These are phyloP conservation scores for Thalassiosira profunda DNA, from an alignment of 108 stramenopile genomes.

Conservation along the genomic window DNA sequence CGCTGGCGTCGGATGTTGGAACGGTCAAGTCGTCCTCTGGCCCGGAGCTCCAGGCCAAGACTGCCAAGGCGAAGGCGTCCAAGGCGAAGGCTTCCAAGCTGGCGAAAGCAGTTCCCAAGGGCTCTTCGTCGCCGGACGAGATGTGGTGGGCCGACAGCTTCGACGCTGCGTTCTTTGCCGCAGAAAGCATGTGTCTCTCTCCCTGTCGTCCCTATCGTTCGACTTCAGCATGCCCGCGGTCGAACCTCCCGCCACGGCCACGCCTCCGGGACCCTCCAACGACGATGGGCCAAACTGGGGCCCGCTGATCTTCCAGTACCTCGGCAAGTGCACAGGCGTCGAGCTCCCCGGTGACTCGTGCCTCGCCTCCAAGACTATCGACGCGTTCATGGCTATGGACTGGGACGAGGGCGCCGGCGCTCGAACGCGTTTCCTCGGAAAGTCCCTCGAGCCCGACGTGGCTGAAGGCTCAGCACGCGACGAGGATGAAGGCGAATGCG, in stretches of 20 bases:
- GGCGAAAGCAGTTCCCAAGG: too few relatives aligned
- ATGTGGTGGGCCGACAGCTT: too few relatives aligned
- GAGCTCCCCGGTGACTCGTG: slow-evolving; percentile 24
- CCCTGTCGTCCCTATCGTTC: neutral
- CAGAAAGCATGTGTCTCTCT: too few relatives aligned
- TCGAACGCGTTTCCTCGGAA: slow-evolving; percentile 9
- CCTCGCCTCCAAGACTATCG: slow-evolving; percentile 15
- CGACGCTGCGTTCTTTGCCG: too few relatives aligned
- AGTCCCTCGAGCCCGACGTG: neutral
- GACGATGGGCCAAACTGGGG: too few relatives aligned
- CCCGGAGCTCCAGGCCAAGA: too few relatives aligned
- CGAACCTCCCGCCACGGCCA: neutral
- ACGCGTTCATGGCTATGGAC: slow-evolving; percentile 6
- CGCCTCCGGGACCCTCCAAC: too few relatives aligned
- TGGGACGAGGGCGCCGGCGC: neutral
- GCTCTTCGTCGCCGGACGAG: too few relatives aligned
- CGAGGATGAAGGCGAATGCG: slow-evolving; percentile 9
- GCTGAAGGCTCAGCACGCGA: neutral
- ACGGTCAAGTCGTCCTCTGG: too few relatives aligned
- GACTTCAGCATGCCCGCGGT: slow-evolving; percentile 5
- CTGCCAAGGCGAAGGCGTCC: too few relatives aligned
- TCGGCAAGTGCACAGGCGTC: slow-evolving; percentile 21
- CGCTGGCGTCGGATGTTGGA: too few relatives aligned
- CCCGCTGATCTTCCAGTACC: slow-evolving; percentile 13
- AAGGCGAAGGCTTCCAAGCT: too few relatives aligned